Conservation (phyloP, 352 stramenopile genomes). For the Globisporangium heterothallicum region DNA sequence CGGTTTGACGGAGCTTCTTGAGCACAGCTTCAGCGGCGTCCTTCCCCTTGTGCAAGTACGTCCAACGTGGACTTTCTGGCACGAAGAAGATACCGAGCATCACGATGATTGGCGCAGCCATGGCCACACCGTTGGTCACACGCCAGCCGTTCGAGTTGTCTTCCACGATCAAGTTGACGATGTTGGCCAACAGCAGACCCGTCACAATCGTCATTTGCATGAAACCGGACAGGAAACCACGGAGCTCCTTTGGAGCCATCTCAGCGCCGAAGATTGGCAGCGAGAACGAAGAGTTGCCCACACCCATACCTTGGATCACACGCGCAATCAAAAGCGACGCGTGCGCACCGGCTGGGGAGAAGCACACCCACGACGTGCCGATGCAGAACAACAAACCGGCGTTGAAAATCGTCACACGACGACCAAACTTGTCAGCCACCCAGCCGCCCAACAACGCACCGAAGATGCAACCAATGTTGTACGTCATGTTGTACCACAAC, state of each 20-base stretch:
- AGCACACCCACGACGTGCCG: conserved; percentile 29
- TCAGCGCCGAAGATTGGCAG: conserved; percentile 39
- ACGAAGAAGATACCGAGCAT: conserved; percentile 40
- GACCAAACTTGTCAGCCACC: conserved; percentile 30
- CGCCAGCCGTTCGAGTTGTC: conserved; percentile 25
- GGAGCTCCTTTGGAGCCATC: conserved; percentile 33
- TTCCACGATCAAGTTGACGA: conserved; percentile 27
- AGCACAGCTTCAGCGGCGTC: conserved; percentile 22
- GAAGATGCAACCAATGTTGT: conserved; percentile 35
- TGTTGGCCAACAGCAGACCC: conserved; percentile 33
- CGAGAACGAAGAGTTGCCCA: conserved; percentile 42
- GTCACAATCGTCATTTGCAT: conserved; percentile 41
- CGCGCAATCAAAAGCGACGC: conserved; percentile 21
- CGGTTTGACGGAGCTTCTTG: conserved; percentile 22
- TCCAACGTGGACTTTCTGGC: conserved; percentile 44
- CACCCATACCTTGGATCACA: conserved; percentile 33
- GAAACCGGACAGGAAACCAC: conserved; percentile 32
- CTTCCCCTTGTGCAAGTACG: conserved; percentile 35
- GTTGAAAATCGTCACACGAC: conserved; percentile 30
- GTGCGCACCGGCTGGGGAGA: conserved; percentile 18
- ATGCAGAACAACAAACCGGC: conserved; percentile 33
- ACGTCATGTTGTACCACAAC: conserved; percentile 35
- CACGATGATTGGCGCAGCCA: conserved; percentile 29
- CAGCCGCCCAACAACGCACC: conserved; percentile 25
- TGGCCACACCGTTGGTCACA: conserved; percentile 24